Evolutionary conservation across 768 basidiomycete genomes (phyloP), one percentile per base, ranked within the genome.

Genomic region (Butyriboletus loyo): DNA sequence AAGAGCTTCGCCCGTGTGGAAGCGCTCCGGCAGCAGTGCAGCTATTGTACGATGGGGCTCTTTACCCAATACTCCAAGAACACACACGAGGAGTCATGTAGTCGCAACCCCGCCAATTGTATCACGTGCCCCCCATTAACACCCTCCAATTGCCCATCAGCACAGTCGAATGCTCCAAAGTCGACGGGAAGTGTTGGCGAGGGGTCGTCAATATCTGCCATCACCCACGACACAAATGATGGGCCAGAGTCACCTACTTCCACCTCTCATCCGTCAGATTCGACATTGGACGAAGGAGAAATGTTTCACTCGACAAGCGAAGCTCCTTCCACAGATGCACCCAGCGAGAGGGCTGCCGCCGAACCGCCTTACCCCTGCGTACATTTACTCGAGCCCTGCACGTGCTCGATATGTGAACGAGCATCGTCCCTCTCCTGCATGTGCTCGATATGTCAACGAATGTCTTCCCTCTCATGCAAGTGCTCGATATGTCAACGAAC

Each of bases 371-470:
- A 36, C 21, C 2, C 10, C 4, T 49, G 60, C 32, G 5, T 25
- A 5, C 50, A 36, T 28, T 31, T 39, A 0, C 37, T 32, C 32
- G 39, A 43, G 34, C 34, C 43, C 42, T 17, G 52, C 21, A 25
- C 2, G 11, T 57, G 60, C 36, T 41, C 42, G 7, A 49, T 46
- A 25, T 63, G 64, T 25, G 38, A 36, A 30, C 57, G 30, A n/a
- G 5, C 14, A 3, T 22, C 49, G 37, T 30, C 24, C 9, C 19
- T 22, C 10, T 25, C 27, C 27, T 27, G 27, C 27, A 7, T 27
- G 27, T 27, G 27, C 27, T 27, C 27, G 7, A 49, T 46, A 27
- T 63, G 64, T 28, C 43, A 34, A 28, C 57, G 28, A 19, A 7
- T 7, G 6, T 21, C 49, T 42, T 32, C 22, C 8, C 14, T 21